These are phyloP conservation scores for Fusarium paranaense DNA, from an alignment of 2,329 filamentous ascomycete species.

Conservation along the genomic window DNA sequence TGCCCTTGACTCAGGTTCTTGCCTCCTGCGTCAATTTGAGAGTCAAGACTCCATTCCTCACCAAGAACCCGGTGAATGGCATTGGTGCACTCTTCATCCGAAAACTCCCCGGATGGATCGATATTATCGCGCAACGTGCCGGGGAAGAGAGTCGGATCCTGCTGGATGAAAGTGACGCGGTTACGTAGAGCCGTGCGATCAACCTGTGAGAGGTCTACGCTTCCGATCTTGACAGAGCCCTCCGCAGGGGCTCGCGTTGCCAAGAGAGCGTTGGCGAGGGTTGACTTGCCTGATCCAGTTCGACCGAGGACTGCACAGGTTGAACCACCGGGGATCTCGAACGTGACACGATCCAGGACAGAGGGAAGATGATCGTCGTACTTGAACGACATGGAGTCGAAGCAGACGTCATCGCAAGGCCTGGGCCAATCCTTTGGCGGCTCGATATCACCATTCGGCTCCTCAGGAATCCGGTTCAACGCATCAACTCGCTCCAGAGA, in stretches of 20 bases:
- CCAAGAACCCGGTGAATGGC: slow-evolving; percentile 72
- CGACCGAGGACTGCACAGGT: slow-evolving; percentile 80
- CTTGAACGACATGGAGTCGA: slow-evolving; percentile 80
- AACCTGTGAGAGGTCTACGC: slow-evolving; percentile 62
- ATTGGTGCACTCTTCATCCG: slow-evolving; percentile 61
- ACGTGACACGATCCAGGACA: slow-evolving; percentile 74
- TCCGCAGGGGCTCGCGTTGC: slow-evolving; percentile 64
- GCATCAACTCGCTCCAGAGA: slow-evolving; percentile 89
- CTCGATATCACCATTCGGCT: slow-evolving; percentile 72
- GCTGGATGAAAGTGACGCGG: slow-evolving; percentile 72
- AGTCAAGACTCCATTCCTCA: slow-evolving; percentile 58
- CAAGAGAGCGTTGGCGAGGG: slow-evolving; percentile 70
- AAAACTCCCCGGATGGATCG: slow-evolving; percentile 72
- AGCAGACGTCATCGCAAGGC: slow-evolving; percentile 77
- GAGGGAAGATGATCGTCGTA: slow-evolving; percentile 84
- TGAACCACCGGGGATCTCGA: slow-evolving; percentile 76
- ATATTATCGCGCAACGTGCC: slow-evolving; percentile 73
- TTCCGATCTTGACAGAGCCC: slow-evolving; percentile 67
- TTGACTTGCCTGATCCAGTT: slow-evolving; percentile 90
- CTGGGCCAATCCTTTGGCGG: slow-evolving; percentile 84
- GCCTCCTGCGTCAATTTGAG: slow-evolving; percentile 68
- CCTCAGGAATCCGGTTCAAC: slow-evolving; percentile 81
- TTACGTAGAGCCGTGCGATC: slow-evolving; percentile 67
- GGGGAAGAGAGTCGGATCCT: slow-evolving; percentile 72
- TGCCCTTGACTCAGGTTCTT: slow-evolving; percentile 73